Evolutionary conservation across 2,329 filamentous ascomycete genomes (phyloP).

Genomic region (Pestalotiopsis sp.): DNA sequence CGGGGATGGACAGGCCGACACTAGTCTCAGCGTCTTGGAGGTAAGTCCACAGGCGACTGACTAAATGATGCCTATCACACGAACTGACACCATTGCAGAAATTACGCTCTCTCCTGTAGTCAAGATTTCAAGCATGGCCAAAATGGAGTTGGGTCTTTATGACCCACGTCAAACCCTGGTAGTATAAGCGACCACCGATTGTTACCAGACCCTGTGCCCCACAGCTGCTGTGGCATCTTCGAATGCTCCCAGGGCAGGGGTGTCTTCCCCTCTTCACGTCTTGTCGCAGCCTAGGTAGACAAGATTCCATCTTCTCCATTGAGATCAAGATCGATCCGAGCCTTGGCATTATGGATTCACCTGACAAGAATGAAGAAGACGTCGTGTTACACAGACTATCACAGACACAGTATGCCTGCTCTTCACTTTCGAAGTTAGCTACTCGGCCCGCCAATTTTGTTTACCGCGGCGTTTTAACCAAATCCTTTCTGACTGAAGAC

Average conservation of each 20-base stretch:
- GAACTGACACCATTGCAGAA: background rate
- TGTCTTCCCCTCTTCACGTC: no score
- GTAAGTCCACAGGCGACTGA: background rate
- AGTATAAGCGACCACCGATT: background rate
- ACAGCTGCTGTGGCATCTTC: background rate
- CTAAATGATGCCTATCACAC: fast-evolving
- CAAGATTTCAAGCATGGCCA: no score
- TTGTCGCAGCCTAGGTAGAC: background rate
- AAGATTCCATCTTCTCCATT: background rate
- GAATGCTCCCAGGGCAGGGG: no score
- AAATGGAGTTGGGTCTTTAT: background rate
- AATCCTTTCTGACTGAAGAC: background rate
- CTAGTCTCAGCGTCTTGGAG: background rate
- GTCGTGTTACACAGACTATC: conserved; percentile 22
- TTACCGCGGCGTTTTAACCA: conserved; percentile 36
- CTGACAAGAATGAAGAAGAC: background rate
- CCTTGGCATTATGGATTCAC: background rate
- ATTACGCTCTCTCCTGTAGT: background rate
- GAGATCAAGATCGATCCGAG: background rate
- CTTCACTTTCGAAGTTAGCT: conserved; percentile 33
- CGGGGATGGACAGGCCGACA: background rate
- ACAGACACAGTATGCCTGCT: conserved; percentile 36
- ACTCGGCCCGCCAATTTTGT: conserved; percentile 44
- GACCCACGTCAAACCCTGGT: background rate
- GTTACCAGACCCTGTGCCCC: background rate